Evolutionary conservation across 345 rosid genomes (phyloP).

Genomic region (Nasturtium officinale): DNA sequence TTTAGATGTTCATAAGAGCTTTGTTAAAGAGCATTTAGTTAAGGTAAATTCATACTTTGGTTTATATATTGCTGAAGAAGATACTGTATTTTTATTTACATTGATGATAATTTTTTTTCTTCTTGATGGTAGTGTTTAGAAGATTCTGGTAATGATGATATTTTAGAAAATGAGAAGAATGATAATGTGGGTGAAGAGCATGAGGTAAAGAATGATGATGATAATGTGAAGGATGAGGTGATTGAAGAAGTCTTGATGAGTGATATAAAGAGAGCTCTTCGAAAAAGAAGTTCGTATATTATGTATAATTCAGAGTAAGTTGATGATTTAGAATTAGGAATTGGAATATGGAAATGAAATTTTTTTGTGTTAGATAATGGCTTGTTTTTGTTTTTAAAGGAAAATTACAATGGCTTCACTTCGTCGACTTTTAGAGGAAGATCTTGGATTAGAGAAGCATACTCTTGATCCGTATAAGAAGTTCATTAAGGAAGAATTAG

Average conservation of each 20-base stretch:
- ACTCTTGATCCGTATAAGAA: conserved; percentile 72
- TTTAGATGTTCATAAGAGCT: conserved; percentile 77
- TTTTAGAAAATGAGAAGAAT: conserved; percentile 40
- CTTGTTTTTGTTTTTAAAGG: conserved; percentile 41
- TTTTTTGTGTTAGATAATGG: conserved; percentile 1
- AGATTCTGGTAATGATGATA: conserved; percentile 42
- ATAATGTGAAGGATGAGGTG: conserved; percentile 31
- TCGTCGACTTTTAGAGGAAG: conserved; percentile 84
- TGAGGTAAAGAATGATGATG: conserved; percentile 44
- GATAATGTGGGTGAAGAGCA: conserved; percentile 45
- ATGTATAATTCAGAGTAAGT: conserved; percentile 75
- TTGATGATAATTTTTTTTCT: not conserved
- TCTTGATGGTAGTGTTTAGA: conserved; percentile 48
- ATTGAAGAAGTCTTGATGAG: conserved; percentile 52
- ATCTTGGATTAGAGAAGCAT: conserved; percentile 65
- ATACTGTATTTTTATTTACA: not conserved
- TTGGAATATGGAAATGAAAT: not conserved
- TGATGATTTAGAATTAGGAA: not conserved
- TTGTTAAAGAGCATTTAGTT: conserved; percentile 59
- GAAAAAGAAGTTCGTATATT: conserved; percentile 62
- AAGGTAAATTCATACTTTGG: conserved; percentile 4
- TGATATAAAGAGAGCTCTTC: conserved; percentile 59
- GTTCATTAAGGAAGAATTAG: conserved; percentile 63
- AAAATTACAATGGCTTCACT: conserved; percentile 76
- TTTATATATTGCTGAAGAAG: not conserved